phyloP scores from a whole-genome alignment of 208 protist genomes.

The Dictyostelium gargantuum region DNA sequence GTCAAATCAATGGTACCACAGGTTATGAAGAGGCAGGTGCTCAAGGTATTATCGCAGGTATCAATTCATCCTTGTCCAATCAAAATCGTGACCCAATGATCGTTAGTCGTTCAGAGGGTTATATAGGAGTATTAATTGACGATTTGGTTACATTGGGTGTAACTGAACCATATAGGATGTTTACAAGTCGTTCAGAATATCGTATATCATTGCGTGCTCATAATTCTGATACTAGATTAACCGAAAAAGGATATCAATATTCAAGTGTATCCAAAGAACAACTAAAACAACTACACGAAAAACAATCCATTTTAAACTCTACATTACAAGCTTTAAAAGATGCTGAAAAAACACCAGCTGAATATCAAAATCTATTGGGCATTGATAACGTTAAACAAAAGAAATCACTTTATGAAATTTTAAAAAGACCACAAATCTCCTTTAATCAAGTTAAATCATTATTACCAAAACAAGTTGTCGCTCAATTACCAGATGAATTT shows the following conservation, averaged over 20 bases:
- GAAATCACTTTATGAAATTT: slow-evolving; percentile 9
- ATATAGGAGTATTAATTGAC: slow-evolving; percentile 85
- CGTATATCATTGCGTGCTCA: slow-evolving; percentile 85
- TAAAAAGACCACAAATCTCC: neutral
- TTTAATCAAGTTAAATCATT: neutral
- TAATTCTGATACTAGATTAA: slow-evolving; percentile 86
- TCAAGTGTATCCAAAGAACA: neutral
- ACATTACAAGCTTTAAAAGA: neutral
- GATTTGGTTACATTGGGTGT: slow-evolving; percentile 84
- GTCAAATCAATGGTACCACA: slow-evolving; percentile 90
- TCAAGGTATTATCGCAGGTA: slow-evolving; percentile 86
- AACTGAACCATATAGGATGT: slow-evolving; percentile 88
- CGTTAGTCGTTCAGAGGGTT: slow-evolving; percentile 77
- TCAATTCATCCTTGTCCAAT: slow-evolving; percentile 81
- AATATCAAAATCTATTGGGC: neutral
- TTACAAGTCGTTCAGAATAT: slow-evolving; percentile 82
- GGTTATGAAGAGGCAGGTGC: slow-evolving; percentile 89
- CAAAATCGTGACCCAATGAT: slow-evolving; percentile 21
- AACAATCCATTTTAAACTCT: neutral
- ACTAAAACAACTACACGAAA: neutral
- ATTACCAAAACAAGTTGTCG: neutral
- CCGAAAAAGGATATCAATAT: slow-evolving; percentile 38
- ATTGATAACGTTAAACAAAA: slow-evolving; percentile 25
- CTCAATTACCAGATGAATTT: neutral
- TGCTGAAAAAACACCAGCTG: neutral